Evolutionary conservation across 2,329 filamentous ascomycete genomes (phyloP).

Genomic region (Aphanoascus verrucosus): DNA sequence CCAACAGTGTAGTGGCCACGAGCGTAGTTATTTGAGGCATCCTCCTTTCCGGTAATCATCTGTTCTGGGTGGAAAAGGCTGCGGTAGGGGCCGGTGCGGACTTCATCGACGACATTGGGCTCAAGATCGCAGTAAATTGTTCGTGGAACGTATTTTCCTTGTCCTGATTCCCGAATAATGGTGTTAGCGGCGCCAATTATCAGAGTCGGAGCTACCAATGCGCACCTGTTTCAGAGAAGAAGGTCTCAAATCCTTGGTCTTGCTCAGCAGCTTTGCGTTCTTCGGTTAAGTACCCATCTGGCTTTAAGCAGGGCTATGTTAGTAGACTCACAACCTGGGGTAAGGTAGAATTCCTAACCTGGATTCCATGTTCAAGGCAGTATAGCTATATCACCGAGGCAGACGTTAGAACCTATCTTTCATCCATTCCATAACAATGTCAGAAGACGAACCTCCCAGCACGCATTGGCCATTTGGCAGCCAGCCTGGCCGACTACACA

Average conservation of each 20-base stretch:
- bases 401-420: not conserved
- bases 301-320: constrained; percentile 42
- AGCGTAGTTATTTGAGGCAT: constrained; percentile 99
- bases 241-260: constrained; percentile 98
- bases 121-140: constrained; percentile 99
- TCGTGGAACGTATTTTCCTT: constrained; percentile 97
- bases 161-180: constrained; percentile 46
- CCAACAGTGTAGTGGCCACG: constrained; percentile 99
- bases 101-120: constrained; percentile 98
- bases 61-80: constrained; percentile 97
- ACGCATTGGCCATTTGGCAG: constrained; percentile 99
- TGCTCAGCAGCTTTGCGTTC: constrained; percentile 89
- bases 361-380: constrained; percentile 98
- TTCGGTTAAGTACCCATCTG: constrained; percentile 96
- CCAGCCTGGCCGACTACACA: constrained; percentile 91
- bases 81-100: constrained; percentile 93
- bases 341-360: constrained; percentile 53
- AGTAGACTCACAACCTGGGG: not conserved
- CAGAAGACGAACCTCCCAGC: constrained; percentile 84
- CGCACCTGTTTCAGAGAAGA: constrained; percentile 99
- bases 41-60: constrained; percentile 99
- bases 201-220: constrained; percentile 23
- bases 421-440: not conserved
- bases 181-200: constrained; percentile 13
- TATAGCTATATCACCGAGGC: constrained; percentile 60